Evolutionary conservation across 2,329 filamentous ascomycete species (phyloP).

Genomic region (Cercospora janseana): DNA sequence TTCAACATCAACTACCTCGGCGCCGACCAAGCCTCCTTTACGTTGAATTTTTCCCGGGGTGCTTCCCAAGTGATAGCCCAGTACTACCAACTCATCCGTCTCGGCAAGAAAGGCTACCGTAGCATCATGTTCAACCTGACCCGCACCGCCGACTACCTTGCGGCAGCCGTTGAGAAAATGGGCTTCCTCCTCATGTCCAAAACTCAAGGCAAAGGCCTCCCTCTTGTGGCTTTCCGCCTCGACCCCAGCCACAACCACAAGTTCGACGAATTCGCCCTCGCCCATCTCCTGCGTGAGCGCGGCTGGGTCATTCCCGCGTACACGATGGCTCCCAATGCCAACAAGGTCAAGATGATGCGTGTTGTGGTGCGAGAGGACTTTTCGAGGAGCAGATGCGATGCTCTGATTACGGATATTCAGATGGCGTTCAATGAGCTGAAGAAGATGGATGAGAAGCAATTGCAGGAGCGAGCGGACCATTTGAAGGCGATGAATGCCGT

Average conservation of each 20-base stretch:
- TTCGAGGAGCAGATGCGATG: constrained; percentile 74
- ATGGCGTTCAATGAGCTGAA: constrained; percentile 69
- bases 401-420: constrained; percentile 74
- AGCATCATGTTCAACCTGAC: constrained; percentile 94
- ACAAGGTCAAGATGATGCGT: constrained; percentile 83
- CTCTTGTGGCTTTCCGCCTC: constrained; percentile 85
- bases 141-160: constrained; percentile 82
- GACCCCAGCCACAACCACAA: constrained; percentile 54
- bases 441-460: constrained; percentile 68
- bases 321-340: constrained; percentile 89
- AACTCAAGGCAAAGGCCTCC: constrained; percentile 72
- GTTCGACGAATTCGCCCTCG: constrained; percentile 58
- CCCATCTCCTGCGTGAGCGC: constrained; percentile 79
- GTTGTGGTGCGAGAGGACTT: constrained; percentile 94
- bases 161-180: constrained; percentile 66
- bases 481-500: constrained; percentile 26
- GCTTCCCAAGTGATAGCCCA: constrained; percentile 93
- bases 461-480: constrained; percentile 65
- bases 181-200: constrained; percentile 90
- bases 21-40: constrained; percentile 92
- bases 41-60: constrained; percentile 94
- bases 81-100: constrained; percentile 94
- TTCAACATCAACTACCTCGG: constrained; percentile 99
- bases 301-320: constrained; percentile 96
- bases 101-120: constrained; percentile 88